These are phyloP conservation scores for Xylaria polymorpha DNA, from an alignment of 2,329 filamentous ascomycete species.

Conservation along the genomic window DNA sequence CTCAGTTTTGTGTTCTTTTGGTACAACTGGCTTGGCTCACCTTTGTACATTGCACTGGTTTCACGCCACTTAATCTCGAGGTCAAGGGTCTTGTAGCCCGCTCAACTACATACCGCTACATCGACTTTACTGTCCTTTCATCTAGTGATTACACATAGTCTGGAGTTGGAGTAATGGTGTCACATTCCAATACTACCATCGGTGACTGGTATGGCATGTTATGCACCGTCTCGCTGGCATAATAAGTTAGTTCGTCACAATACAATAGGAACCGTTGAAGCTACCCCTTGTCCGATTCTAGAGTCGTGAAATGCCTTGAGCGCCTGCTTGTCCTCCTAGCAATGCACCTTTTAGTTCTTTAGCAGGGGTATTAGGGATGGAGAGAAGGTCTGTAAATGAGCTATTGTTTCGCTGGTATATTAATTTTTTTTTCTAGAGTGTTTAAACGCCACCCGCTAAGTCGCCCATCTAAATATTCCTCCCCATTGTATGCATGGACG, in stretches of 20 bases:
- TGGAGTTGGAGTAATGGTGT: slow-evolving; percentile 47
- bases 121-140: slow-evolving; percentile 37
- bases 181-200: slow-evolving; percentile 41
- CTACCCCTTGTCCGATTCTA: not conserved
- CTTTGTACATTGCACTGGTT: slow-evolving; percentile 20
- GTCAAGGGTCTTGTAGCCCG: slow-evolving; percentile 2
- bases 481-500: not conserved
- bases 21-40: slow-evolving; percentile 23
- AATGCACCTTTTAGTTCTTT: not conserved
- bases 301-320: slow-evolving; percentile 4
- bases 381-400: not conserved
- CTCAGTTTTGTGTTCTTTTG: slow-evolving; percentile 27
- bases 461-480: not conserved
- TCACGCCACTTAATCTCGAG: slow-evolving; percentile 6
- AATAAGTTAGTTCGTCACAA: slow-evolving; percentile 39
- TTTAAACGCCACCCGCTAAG: not conserved
- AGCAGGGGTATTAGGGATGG: not conserved
- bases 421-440: slow-evolving; percentile 8
- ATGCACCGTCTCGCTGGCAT: slow-evolving; percentile 39
- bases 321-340: not conserved
- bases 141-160: slow-evolving; percentile 38
- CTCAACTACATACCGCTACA: slow-evolving; percentile 10
- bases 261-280: slow-evolving; percentile 39
- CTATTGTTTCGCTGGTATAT: slow-evolving; percentile 8
- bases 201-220: slow-evolving; percentile 32